These are phyloP conservation scores for Scutellaria minor DNA, from an alignment of 257 asterid species.

Conservation along the genomic window DNA sequence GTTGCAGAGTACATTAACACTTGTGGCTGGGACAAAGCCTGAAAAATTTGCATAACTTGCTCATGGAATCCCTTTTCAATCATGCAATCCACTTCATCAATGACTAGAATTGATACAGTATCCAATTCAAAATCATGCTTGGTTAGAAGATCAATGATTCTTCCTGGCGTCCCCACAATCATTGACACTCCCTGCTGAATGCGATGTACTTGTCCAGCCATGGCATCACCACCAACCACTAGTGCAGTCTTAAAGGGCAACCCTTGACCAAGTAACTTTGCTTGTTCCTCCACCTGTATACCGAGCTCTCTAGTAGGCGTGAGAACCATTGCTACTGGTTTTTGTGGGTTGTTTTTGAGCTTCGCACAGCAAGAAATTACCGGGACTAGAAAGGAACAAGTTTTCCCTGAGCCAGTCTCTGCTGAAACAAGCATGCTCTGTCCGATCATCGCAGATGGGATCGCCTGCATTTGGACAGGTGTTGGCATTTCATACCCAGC, in stretches of 20 bases:
- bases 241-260: constrained; percentile 89
- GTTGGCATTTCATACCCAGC: constrained; percentile 92
- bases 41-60: constrained; percentile 84
- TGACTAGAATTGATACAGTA: constrained; percentile 68
- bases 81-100: constrained; percentile 95
- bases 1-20: constrained; percentile 96
- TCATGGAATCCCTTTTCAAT: constrained; percentile 82
- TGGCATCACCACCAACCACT: constrained; percentile 94
- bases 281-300: constrained; percentile 93
- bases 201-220: constrained; percentile 85
- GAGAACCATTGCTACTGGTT: constrained; percentile 76
- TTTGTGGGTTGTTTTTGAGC: constrained; percentile 47
- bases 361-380: constrained; percentile 63
- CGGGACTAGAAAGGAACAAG: constrained; percentile 83
- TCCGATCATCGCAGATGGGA: constrained; percentile 74
- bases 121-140: constrained; percentile 77
- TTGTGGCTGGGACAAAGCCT: constrained; percentile 80
- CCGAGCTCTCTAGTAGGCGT: constrained; percentile 93
- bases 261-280: constrained; percentile 89
- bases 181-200: constrained; percentile 79
- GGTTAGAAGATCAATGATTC: constrained; percentile 81
- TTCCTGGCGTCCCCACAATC: constrained; percentile 94
- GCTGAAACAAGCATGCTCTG: constrained; percentile 87
- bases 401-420: constrained; percentile 95
- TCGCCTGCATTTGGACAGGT: constrained; percentile 97